Base-by-base conservation (phyloP, 2,329 filamentous ascomycete species). In the Seiridium cupressi region DNA sequence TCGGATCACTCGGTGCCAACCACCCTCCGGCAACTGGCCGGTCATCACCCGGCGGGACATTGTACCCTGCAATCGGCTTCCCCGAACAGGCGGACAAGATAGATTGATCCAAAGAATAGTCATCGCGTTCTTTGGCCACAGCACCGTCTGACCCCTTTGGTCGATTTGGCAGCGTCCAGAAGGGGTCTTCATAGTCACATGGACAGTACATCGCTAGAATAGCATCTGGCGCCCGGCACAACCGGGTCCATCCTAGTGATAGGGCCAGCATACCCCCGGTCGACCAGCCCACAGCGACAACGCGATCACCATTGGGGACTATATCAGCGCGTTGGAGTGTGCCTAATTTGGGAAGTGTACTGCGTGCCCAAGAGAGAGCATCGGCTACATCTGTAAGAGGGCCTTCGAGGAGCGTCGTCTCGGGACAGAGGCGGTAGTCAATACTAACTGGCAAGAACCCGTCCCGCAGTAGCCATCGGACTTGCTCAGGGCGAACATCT, bases 381-480 rank as follows among this genome's bases (percentile, higher is more conserved):
- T 81, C 77, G 10, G 71, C 65, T 2, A 75, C 70, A 62, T 84
- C 82, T 3, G 60, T 61, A 67, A 84, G 75, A 0, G 82, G 73
- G 0, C 82, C 82, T 1, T 80, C 74, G 3, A 70, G 53, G 8
- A 84, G 63, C 31, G 68, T 77, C 2, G 74, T 69, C 48, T 83
- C 79, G 0, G 81, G 82, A 60, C 80, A 83, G 1, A 84, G 73
- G 0, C 80, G 68, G 60, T 83, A 81, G 64, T 84, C 81, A 0
- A 83, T 58, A 62, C 76, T 80, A 6, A 84, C 68, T 0, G 81
- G 80, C 0, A 84, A 65, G 34, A 83, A 73, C 0, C 78, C 78
- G 3, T 66, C 59, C 0, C 68, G 61, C 0, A 82, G 68, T 0
- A 83, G 70, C 3, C 68, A 59, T 2, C 63, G 49, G 0, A 70